phyloP scores from a whole-genome alignment of 208 protist genomes.

The Wallacemonas sp. region DNA sequence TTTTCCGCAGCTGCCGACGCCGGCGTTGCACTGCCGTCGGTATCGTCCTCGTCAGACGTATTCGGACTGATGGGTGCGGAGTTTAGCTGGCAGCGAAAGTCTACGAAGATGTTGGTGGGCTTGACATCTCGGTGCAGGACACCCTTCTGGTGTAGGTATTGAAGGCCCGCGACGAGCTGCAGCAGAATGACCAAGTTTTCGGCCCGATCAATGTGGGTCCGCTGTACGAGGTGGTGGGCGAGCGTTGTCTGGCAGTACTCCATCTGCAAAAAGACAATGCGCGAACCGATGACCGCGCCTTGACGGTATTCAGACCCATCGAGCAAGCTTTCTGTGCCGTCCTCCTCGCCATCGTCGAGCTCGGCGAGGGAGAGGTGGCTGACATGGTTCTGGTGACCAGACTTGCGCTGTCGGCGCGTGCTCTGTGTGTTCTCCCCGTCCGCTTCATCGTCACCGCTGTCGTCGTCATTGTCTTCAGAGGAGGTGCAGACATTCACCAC shows the following conservation, averaged over 20 bases:
- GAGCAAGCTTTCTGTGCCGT: neutral
- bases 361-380: constrained; percentile 19
- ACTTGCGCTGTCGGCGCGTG: too few species aligned
- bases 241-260: constrained; percentile 84
- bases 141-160: constrained; percentile 61
- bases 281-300: constrained; percentile 32
- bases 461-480: too few species aligned
- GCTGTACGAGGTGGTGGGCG: constrained; percentile 47
- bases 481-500: neutral
- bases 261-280: constrained; percentile 85
- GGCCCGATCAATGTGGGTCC: constrained; percentile 49
- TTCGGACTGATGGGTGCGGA: constrained; percentile 13
- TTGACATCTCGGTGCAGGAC: constrained; percentile 87
- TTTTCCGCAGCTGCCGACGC: neutral
- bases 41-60: constrained; percentile 20
- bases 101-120: constrained; percentile 83
- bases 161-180: constrained; percentile 59
- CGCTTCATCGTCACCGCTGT: neutral
- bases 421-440: too few species aligned
- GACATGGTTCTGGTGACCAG: neutral
- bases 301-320: neutral
- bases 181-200: constrained; percentile 78
- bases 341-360: constrained; percentile 4
- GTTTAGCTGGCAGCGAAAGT: constrained; percentile 63
- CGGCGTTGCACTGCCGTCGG: neutral